Base-by-base conservation (phyloP, 805 yeast species). In the Zygosaccharomyces lentus region DNA sequence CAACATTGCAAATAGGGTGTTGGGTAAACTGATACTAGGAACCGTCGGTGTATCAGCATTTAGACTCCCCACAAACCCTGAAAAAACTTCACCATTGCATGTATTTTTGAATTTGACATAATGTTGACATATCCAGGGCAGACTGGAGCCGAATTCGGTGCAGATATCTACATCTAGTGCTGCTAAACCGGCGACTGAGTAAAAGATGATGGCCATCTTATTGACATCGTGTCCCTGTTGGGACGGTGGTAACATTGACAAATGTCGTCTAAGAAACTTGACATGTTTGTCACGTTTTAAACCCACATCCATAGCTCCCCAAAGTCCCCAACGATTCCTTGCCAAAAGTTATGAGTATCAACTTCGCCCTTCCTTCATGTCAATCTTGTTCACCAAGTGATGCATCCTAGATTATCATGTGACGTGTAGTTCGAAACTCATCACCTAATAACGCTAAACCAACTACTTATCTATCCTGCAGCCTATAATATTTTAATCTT, bases 1-100 rank as follows among this genome's bases (percentile, higher is more conserved):
- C 27, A 89, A 63, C 19, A 65, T 43, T 1, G 87, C 90, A 66
- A 89, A 85, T 53, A 81, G 80, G 0, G 96, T 89, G 5, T 89
- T 79, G 0, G 91, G 77, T 6, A 87, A 63, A 52, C 80, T 83
- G 1, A 90, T 78, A 1, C 80, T 54, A 7, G 50, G 46, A 2
- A 43, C 42, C 12, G 43, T 46, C 2, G 56, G 46, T 21, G 53
- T 41, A 27, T 47, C 42, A 45, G 52, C 37, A 10, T 49, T 45
- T 6, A 46, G 23, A 21, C 61, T 52, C 6, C 65, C 64, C 0
- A 56, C 42, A 47, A 65, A 62, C 8, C 68, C 69, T 9, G 65
- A 54, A 8, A 46, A 34, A 4, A 15, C 31, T 9, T 37, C 35
- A 67, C 56, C 29, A 8, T 31, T 41, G 7, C 37, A 44, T 67